Evolutionary conservation across 1,284 basidiomycete genomes (phyloP).

Genomic region (Kwoniella shivajii): DNA sequence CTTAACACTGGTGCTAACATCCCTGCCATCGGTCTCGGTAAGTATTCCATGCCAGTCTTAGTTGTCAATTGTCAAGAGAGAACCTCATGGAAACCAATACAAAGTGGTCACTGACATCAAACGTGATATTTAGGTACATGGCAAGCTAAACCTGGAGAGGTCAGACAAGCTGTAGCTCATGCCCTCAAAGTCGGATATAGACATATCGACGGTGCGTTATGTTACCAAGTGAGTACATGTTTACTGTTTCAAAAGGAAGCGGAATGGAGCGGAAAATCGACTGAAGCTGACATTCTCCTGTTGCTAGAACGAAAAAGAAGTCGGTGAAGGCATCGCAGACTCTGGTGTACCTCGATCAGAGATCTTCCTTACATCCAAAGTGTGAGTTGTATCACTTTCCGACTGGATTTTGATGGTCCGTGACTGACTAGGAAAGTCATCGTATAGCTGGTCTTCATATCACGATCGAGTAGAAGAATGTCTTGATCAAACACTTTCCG

Average conservation of each 20-base stretch:
- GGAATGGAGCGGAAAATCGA: background rate
- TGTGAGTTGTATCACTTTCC: slow-evolving; percentile 48
- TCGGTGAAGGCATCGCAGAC: slow-evolving; percentile 76
- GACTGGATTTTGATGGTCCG: slow-evolving; percentile 58
- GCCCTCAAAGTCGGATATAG: slow-evolving; percentile 75
- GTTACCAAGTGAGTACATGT: slow-evolving; percentile 48
- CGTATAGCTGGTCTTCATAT: slow-evolving; percentile 63
- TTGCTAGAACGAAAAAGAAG: slow-evolving; percentile 73
- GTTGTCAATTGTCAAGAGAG: no score
- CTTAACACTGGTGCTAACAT: slow-evolving; percentile 71
- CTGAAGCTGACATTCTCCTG: background rate
- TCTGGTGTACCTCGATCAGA: slow-evolving; percentile 77
- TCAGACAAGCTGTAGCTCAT: slow-evolving; percentile 67
- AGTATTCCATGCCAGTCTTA: no score
- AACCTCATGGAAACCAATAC: no score
- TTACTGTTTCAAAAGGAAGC: background rate
- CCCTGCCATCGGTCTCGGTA: slow-evolving; percentile 72
- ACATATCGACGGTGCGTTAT: slow-evolving; percentile 76
- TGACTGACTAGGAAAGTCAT: background rate
- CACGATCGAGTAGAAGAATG: slow-evolving; percentile 64
- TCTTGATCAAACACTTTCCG: slow-evolving; percentile 71
- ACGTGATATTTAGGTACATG: slow-evolving; percentile 72
- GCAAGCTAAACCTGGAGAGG: slow-evolving; percentile 74
- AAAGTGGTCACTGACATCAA: background rate
- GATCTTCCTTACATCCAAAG: slow-evolving; percentile 69